Base-by-base conservation (phyloP, 2,329 filamentous ascomycete genomes). In the Colletotrichum chlorophyti region DNA sequence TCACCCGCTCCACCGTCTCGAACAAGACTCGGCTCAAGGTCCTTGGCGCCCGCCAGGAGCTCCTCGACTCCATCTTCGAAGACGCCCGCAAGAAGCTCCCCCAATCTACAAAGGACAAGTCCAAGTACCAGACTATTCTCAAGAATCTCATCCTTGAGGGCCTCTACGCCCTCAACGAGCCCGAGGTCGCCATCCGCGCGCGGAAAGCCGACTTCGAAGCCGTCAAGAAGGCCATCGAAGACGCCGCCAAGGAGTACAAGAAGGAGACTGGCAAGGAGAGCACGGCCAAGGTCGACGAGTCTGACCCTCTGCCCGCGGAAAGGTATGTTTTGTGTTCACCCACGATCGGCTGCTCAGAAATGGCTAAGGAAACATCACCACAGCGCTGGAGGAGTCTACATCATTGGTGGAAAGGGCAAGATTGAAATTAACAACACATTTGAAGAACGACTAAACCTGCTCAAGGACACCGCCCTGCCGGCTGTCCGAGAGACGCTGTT, bases 371-470 rank as follows among this genome's bases (percentile, higher is more conserved):
- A 9, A 32, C 42, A 60, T 48, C 50, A 5, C 26, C 47, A 61
- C 66, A 98, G 95, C 69, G 83, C 93, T 60, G 95, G 95, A 60
- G 95, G 95, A 68, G 83, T 96, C 57, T 74, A 85, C 58, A 87
- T 99, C 64, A 77, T 96, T 53, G 92, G 93, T 64, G 89, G 90
- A 65, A 83, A 83, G 64, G 95, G 95, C 73, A 97, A 94, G 83
- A 98, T 99, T 73, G 93, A 97, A 69, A 94, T 99, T 76, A 93
- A 97, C 85, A 98, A 99, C 82, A 98, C 95, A 53, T 91, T 98
- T 66, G 95, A 98, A 73, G 91, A 96, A 72, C 88, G 95, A 65
- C 82, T 99, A 75, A 85, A 84, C 69, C 82, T 98, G 61, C 86
- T 98, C 64, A 90, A 97, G 77, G 88, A 89, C 55, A 90, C 91